Evolutionary conservation across 148 eudicot species (phyloP), one percentile per base, ranked within the genome.

Genomic region (Gaultheria prostrata): DNA sequence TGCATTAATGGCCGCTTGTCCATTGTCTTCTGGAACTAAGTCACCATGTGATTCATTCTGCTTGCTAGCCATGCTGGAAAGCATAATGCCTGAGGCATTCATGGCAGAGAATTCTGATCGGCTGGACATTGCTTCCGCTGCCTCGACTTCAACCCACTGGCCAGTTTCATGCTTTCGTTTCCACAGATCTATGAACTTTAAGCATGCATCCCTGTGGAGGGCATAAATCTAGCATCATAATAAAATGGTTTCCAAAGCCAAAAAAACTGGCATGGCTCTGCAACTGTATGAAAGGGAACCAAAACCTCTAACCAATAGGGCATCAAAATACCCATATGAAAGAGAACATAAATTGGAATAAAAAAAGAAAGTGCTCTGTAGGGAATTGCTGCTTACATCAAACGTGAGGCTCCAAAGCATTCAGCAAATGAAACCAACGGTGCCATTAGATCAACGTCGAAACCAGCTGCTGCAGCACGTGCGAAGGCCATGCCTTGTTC

Each of bases 401-500:
- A 89, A 49, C 99, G 99, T 51, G 94, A 84, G 63, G 99, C 99
- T 79, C 96, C 96, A 87, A 97, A 95, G 90, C 96, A 91, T 84
- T 92, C 92, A 89, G 98, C 91, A 86, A 95, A 97, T 18, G 91
- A 86, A 24, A 93, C 78, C 81, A 97, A 86, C 14, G 90, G 86
- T 54, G 90, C 85, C 86, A 97, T 88, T 78, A 90, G 90, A 83
- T 95, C 95, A 74, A 92, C 88, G 75, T 93, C 99, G 84, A 92
- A 93, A 83, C 95, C 91, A 87, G 99, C 99, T 80, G 98, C 99
- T 73, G 86, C 92, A 84, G 99, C 98, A 85, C 98, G 97, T 81
- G 99, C 99, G 88, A 97, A 97, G 70, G 98, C 98, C 99, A 97
- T 95, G 77, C 98, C 99, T 91, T 97, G 99, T 88, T 97, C 99